Percentiles rank a stretch among this genome's conserved stretches.
Evolutionary conservation across 2,329 filamentous ascomycete species (phyloP).

Genomic region (Nothopassalora personata): DNA sequence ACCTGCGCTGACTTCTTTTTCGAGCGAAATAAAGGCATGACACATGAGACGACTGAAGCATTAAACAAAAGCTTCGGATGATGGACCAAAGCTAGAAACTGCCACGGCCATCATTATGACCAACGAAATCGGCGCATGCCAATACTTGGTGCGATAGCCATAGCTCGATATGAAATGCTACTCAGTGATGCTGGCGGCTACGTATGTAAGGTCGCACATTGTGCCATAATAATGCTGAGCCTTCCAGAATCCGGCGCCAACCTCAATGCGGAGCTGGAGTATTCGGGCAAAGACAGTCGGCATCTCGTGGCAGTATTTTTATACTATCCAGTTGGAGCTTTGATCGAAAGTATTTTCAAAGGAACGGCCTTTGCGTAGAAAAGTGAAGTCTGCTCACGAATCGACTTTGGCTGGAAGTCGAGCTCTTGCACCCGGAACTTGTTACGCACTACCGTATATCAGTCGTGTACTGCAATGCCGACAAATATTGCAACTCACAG

Average conservation of each 20-base stretch:
- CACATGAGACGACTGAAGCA: neutral
- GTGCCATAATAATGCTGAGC: neutral
- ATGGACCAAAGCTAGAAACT: neutral
- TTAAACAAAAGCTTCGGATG: neutral
- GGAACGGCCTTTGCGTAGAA: conserved; percentile 34
- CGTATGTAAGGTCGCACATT: neutral
- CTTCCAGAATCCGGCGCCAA: neutral
- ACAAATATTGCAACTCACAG: conserved; percentile 34
- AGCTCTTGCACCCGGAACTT: conserved; percentile 31
- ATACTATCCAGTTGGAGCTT: neutral
- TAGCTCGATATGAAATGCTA: neutral
- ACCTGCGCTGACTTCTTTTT: neutral
- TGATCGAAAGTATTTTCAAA: conserved; percentile 29
- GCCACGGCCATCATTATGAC: neutral
- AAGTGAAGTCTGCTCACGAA: conserved; percentile 31
- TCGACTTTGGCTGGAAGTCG: conserved; percentile 27
- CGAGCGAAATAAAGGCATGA: neutral
- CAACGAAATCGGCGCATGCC: neutral
- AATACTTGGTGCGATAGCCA: neutral
- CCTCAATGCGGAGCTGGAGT: too few relatives aligned
- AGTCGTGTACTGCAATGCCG: neutral
- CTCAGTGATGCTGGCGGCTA: neutral
- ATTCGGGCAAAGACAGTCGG: neutral
- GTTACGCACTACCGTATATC: conserved; percentile 23
- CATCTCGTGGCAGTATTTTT: neutral